phyloP scores from a whole-genome alignment of 371 early-diverging fungal species.

The Chytridium lagenaria region DNA sequence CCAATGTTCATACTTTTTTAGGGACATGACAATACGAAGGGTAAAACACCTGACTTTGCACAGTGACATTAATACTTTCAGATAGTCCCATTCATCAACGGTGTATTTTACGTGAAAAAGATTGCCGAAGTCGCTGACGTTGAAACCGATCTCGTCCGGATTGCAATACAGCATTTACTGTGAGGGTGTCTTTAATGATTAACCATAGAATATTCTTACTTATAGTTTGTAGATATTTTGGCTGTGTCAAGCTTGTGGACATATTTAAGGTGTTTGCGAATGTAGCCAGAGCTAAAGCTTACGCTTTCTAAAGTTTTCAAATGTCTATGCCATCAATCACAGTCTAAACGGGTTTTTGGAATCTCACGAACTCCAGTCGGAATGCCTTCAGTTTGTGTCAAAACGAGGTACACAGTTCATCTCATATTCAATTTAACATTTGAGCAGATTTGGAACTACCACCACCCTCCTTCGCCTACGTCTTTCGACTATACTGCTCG shows the following conservation, averaged over 20 bases:
- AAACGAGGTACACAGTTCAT: constrained; percentile 55
- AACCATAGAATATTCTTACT: constrained; percentile 11
- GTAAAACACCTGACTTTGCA: constrained; percentile 45
- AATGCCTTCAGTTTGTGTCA: constrained; percentile 72
- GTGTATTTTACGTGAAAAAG: constrained; percentile 73
- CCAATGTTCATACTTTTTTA: too few relatives aligned
- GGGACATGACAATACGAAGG: constrained; percentile 79
- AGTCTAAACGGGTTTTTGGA: constrained; percentile 65
- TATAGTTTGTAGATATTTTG: constrained; percentile 70
- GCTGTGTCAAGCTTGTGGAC: constrained; percentile 81
- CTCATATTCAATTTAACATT: background rate
- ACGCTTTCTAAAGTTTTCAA: constrained; percentile 63
- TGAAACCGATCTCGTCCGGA: constrained; percentile 70
- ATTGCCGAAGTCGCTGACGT: constrained; percentile 81
- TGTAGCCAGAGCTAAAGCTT: background rate
- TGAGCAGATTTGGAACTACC: constrained; percentile 24
- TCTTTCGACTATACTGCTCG: constrained; percentile 76
- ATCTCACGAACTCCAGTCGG: constrained; percentile 64
- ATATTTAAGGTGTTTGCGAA: constrained; percentile 76
- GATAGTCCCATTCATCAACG: constrained; percentile 69
- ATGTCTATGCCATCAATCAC: constrained; percentile 76
- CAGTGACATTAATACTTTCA: constrained; percentile 21
- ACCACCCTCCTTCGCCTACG: constrained; percentile 65
- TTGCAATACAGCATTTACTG: constrained; percentile 82
- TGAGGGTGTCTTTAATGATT: constrained; percentile 53